Conservation (phyloP, 73 alveolate genomes). For the Effrenium voratum region DNA sequence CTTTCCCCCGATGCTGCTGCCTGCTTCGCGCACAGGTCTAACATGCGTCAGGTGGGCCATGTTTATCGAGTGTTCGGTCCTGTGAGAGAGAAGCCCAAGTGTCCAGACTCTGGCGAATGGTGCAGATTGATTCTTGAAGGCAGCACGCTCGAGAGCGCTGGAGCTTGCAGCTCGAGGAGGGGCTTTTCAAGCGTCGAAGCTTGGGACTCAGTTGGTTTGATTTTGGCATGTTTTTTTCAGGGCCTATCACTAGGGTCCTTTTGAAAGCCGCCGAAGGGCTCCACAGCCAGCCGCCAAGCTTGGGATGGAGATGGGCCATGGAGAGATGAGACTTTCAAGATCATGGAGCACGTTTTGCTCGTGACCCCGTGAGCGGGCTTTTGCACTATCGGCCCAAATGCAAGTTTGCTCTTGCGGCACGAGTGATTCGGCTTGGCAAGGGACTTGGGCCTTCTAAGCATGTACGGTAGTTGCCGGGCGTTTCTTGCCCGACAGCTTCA, state of each 20-base stretch:
- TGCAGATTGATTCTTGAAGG: not conserved
- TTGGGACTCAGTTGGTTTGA: not conserved
- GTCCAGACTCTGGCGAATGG: not conserved
- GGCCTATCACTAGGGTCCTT: not conserved
- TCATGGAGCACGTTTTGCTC: too few species aligned
- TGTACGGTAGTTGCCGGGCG: too few species aligned
- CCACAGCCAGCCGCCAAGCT: too few species aligned
- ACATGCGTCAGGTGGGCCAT: not conserved
- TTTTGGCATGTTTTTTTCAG: not conserved
- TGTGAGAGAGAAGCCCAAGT: not conserved
- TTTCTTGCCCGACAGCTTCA: not conserved
- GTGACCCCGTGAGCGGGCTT: too few species aligned
- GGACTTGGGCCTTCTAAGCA: too few species aligned
- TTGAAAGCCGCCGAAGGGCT: too few species aligned
- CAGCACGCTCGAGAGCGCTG: constrained; percentile 90
- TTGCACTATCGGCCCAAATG: too few species aligned
- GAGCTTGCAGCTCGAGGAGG: constrained; percentile 53
- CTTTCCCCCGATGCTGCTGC: not conserved
- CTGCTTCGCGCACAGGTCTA: not conserved
- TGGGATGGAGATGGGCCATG: too few species aligned
- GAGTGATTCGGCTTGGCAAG: too few species aligned
- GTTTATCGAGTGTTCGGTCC: not conserved
- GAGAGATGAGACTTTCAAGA: too few species aligned
- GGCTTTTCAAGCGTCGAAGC: not conserved
- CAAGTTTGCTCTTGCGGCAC: too few species aligned